Evolutionary conservation across 129 eudicot genomes (phyloP).

Genomic region (Helianthus annuus): HanXRQr2.0-SUNRISE NC_035436.2:144555323-144555822

Average conservation of each 20-base stretch:
- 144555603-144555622: too few species aligned
- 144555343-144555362: slow-evolving; percentile 46
- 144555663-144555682: too few species aligned
- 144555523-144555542: background rate
- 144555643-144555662: too few species aligned
- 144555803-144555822: background rate
- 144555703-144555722: too few species aligned
- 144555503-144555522: slow-evolving; percentile 5
- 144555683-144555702: too few species aligned
- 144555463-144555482: background rate
- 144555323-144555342: slow-evolving; percentile 93
- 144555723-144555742: too few species aligned
- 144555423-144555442: slow-evolving; percentile 2
- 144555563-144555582: too few species aligned
- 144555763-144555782: too few species aligned
- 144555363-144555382: background rate
- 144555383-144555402: background rate
- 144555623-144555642: too few species aligned
- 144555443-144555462: background rate
- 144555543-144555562: background rate
- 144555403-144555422: slow-evolving; percentile 4
- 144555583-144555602: too few species aligned
- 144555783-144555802: too few species aligned
- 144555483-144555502: background rate
- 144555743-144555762: too few species aligned